phyloP scores from a whole-genome alignment of 495 filamentous ascomycete species.

The Hypoxylon intermedium region DNA sequence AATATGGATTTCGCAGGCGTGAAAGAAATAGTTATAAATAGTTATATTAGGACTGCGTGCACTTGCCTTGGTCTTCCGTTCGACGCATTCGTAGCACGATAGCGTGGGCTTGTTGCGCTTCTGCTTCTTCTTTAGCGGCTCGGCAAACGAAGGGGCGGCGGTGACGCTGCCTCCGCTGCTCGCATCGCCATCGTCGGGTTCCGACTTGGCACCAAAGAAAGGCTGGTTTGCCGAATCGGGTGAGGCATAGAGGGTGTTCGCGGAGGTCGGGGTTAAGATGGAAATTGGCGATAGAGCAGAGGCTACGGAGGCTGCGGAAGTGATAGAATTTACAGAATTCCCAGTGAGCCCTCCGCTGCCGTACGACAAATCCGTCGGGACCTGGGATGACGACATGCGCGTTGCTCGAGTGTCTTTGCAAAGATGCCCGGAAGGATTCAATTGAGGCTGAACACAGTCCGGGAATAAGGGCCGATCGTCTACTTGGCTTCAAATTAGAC shows the following conservation, averaged over 20 bases:
- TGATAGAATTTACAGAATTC: constrained; percentile 16
- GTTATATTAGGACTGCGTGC: background rate
- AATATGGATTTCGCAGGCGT: constrained; percentile 4
- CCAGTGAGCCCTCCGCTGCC: constrained; percentile 39
- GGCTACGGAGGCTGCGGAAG: constrained; percentile 5
- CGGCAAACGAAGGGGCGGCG: constrained; percentile 38
- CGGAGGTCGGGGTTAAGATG: constrained; percentile 45
- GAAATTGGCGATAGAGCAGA: constrained; percentile 36
- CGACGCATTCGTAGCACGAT: constrained; percentile 75
- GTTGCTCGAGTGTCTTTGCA: constrained; percentile 22
- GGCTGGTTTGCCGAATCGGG: constrained; percentile 42
- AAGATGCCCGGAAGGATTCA: constrained; percentile 32
- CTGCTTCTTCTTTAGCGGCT: constrained; percentile 65
- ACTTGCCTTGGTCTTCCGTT: constrained; percentile 72
- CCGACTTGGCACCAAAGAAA: constrained; percentile 42
- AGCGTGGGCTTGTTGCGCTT: constrained; percentile 79
- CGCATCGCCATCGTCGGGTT: constrained; percentile 41
- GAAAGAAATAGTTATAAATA: background rate
- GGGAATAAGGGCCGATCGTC: constrained; percentile 36
- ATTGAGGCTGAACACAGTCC: constrained; percentile 41
- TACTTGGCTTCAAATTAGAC: constrained; percentile 32
- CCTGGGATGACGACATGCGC: constrained; percentile 46
- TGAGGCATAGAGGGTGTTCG: constrained; percentile 50
- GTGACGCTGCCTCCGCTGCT: constrained; percentile 41
- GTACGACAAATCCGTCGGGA: constrained; percentile 44